Conservation (phyloP, 371 early-diverging fungal genomes). For the Circinella minor region DNA sequence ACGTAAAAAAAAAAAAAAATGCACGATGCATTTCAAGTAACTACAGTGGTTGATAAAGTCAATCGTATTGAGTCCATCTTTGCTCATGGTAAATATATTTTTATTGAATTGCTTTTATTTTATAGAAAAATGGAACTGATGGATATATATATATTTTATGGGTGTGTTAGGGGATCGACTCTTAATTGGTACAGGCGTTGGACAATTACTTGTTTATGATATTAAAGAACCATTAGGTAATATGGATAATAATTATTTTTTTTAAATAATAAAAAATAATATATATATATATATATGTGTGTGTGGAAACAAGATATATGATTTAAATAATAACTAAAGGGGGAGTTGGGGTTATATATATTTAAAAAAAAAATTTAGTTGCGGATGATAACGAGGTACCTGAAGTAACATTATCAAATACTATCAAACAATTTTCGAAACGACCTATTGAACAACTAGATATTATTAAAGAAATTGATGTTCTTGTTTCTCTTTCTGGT, state of each 20-base stretch:
- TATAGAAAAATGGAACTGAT: too few relatives aligned
- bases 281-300: too few relatives aligned
- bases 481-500: conserved; percentile 76
- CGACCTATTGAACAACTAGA: conserved; percentile 78
- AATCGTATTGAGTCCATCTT: conserved; percentile 68
- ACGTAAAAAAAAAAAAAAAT: conserved; percentile 28
- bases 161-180: conserved; percentile 66
- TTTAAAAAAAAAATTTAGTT: conserved; percentile 38
- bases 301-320: too few relatives aligned
- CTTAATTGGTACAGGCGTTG: conserved; percentile 73
- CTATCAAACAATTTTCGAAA: conserved; percentile 73
- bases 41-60: conserved; percentile 68
- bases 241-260: background rate
- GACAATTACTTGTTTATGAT: conserved; percentile 73
- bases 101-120: background rate
- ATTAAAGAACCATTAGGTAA: conserved; percentile 68
- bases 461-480: conserved; percentile 78
- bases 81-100: conserved; percentile 57
- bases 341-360: background rate
- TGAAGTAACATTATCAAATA: conserved; percentile 64
- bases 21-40: conserved; percentile 74
- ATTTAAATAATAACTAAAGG: background rate
- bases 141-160: background rate
- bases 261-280: too few relatives aligned
- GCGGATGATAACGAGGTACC: conserved; percentile 57